Base-by-base conservation (phyloP, 2,329 filamentous ascomycete genomes). In the Ophiocordyceps polyrhachis-furcata region DNA sequence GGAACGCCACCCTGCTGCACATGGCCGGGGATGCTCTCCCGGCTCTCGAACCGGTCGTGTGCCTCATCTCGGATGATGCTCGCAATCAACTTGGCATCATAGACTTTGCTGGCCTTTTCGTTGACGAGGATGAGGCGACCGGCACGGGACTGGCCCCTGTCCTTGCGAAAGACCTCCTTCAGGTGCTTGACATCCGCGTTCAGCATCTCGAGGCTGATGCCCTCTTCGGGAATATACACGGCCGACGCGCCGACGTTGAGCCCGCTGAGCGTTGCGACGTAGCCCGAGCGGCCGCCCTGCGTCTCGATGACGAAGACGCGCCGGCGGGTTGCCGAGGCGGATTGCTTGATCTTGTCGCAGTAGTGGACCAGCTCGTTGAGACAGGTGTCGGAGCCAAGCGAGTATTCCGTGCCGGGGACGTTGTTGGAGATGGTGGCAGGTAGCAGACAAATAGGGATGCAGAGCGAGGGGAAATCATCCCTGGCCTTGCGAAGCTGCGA, bases 341-440 rank as follows among this genome's bases (percentile, higher is more conserved):
- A 95, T 62, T 96, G 91, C 63, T 93, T 87, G 64, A 96, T 95
- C 56, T 88, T 89, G 68, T 98, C 91, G 60, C 89, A 95, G 65
- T 95, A 98, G 53, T 81, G 76, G 50, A 95, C 86, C 37, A 98
- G 72, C 45, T 93, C 87, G 65, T 98, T 98, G 49, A 98, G 68
- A 58, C 91, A 96, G 1, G 91, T 98, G 57, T 98, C 91, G 29
- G 87, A 94, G 40, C 91, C 91, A 41, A 98, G 76, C 1, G 87
- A 95, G 68, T 95, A 96, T 63, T 98, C 91, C 0, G 89, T 94
- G 37, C 91, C 91, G 0, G 91, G 91, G 5, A 98, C 91, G 60
- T 98, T 98, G 71, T 98, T 98, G 51, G 86, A 94, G 53, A 98
- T 89, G 11, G 91, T 98, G n/a, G 91, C 91, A 0, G 91, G 91